Conservation (phyloP, 2,329 filamentous ascomycete genomes). For the Fusarium robinianum region DNA sequence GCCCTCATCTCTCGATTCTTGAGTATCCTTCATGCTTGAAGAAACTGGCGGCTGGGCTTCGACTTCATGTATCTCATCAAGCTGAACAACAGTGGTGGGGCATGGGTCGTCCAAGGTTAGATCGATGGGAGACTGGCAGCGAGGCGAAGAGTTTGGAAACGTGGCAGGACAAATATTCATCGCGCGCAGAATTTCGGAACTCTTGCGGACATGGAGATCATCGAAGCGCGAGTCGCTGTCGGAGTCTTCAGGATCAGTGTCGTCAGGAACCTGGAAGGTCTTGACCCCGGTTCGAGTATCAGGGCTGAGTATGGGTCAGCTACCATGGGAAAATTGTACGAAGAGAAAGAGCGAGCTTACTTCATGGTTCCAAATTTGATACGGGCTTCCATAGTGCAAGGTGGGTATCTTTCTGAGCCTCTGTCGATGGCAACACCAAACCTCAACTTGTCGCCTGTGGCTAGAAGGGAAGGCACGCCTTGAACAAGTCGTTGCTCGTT, state of each 20-base stretch:
- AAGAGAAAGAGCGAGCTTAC: conserved; percentile 22
- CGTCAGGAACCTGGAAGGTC: conserved; percentile 51
- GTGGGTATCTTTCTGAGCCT: conserved; percentile 42
- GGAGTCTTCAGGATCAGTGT: conserved; percentile 41
- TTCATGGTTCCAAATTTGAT: conserved; percentile 36
- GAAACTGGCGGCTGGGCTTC: not conserved
- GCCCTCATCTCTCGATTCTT: conserved; percentile 4
- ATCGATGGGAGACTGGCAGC: conserved; percentile 24
- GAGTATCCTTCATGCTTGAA: not conserved
- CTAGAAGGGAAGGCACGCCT: conserved; percentile 24
- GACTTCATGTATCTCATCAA: conserved; percentile 13
- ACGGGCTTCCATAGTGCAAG: conserved; percentile 44
- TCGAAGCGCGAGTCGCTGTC: conserved; percentile 38
- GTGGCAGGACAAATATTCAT: conserved; percentile 38
- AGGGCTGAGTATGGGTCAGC: conserved; percentile 34
- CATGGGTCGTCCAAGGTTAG: conserved; percentile 30
- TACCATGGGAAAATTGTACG: not conserved
- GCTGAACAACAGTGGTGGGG: conserved; percentile 17
- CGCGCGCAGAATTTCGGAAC: conserved; percentile 33
- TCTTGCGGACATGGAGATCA: conserved; percentile 35
- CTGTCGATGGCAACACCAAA: conserved; percentile 46
- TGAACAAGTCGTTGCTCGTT: conserved; percentile 40
- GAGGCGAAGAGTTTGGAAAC: conserved; percentile 6
- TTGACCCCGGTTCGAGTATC: conserved; percentile 34
- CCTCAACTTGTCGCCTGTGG: conserved; percentile 40